Evolutionary conservation across 495 filamentous ascomycete species (phyloP), one percentile per base, ranked within the genome.

Genomic region (Trichoderma erinaceum): DNA sequence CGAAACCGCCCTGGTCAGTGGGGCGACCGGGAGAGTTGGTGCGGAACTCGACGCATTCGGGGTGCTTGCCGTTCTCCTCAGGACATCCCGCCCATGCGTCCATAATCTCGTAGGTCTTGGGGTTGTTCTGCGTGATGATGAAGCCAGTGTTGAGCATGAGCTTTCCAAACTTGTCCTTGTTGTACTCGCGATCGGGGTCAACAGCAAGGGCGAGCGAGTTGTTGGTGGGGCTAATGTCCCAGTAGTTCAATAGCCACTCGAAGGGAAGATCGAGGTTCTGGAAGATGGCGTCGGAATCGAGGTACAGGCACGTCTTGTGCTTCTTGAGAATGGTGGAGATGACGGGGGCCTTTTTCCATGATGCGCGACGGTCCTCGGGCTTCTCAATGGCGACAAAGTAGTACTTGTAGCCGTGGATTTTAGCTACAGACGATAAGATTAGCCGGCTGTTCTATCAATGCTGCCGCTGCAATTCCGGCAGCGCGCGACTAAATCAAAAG

Each of bases 201-300:
- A 76, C 68, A 56, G 83, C 77, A 76, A 84, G 76, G 66, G 82
- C 79, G 56, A 82, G 72, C 15, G 82, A 46, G 65, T 48, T 73
- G 25, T 76, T 81, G 11, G 78, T 70, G 11, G 71, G 50, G 44
- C 73, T 75, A 66, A 84, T 78, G 63, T 78, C 72, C 83, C 82
- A 85, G 74, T 82, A 81, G 74, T 84, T 84, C 21, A 85, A 71
- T 35, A 85, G 76, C 82, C 83, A 85, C 70, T 85, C 83, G 38
- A 84, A 69, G 8, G 83, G 82, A 8, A 85, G 69, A 56, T 85
- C 78, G 48, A 78, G 81, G 65, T 79, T 74, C 44, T 76, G 72
- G 68, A 83, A 80, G 69, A 84, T 76, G 71, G 77, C 78, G 67
- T 85, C 83, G 64, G 78, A 78, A 70, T 85, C 83, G 46, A 84